Evolutionary conservation across 768 basidiomycete genomes (phyloP).

Genomic region (Pulveroboletus sp.): DNA sequence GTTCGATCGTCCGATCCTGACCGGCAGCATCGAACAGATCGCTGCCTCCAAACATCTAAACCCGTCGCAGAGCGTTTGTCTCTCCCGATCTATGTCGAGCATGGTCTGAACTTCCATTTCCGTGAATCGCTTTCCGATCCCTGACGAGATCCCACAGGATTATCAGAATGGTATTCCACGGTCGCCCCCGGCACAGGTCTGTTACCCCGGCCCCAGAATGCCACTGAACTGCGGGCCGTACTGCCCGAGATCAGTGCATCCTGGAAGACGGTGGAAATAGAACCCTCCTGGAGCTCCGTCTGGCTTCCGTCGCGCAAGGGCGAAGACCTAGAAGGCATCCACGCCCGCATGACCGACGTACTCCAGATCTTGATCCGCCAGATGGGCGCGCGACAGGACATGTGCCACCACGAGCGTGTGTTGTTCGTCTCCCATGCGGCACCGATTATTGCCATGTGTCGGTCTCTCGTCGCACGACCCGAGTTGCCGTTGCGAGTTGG

Average conservation of each 20-base stretch:
- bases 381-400: conserved; percentile 42
- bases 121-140: conserved; percentile 6
- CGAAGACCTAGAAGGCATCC: conserved; percentile 60
- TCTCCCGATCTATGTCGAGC: conserved; percentile 74
- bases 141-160: conserved; percentile 36
- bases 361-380: conserved; percentile 48
- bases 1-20: neutral
- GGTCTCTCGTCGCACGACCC: conserved; percentile 53
- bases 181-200: conserved; percentile 62
- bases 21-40: conserved; percentile 44
- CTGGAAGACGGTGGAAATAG: conserved; percentile 60
- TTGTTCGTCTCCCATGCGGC: conserved; percentile 75
- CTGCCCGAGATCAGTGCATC: conserved; percentile 58
- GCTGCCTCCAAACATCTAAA: conserved; percentile 78
- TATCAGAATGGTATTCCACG: conserved; percentile 80
- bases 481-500: conserved; percentile 57
- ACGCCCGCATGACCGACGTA: conserved; percentile 54
- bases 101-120: conserved; percentile 44
- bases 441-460: conserved; percentile 61
- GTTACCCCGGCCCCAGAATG: conserved; percentile 67
- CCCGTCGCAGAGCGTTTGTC: conserved; percentile 59
- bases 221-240: conserved; percentile 48
- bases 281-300: conserved; percentile 58
- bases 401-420: conserved; percentile 44
- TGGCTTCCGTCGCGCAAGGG: conserved; percentile 72